Percentiles rank a stretch among this genome's conserved stretches.
These are phyloP conservation scores for Protomyces gravidus DNA, from an alignment of 1,139 yeast species.

Conservation along the genomic window DNA sequence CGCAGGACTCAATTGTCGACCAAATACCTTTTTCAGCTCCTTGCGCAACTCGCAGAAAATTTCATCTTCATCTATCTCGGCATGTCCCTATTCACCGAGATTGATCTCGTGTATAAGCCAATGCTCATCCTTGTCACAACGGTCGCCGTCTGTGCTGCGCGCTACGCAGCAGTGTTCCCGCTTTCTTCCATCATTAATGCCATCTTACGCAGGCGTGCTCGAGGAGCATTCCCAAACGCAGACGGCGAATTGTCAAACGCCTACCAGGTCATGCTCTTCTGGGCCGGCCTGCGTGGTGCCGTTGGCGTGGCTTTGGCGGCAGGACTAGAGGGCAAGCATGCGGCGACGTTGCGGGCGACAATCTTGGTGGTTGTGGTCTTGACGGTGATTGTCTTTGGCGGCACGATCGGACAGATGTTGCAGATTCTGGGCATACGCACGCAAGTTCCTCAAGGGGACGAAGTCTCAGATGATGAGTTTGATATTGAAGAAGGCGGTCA, in stretches of 20 bases:
- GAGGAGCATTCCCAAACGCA: conserved; percentile 31
- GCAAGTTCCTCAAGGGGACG: conserved; percentile 75
- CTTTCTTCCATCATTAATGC: conserved; percentile 78
- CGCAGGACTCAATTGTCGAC: conserved; percentile 95
- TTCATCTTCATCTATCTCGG: conserved; percentile 95
- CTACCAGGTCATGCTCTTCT: conserved; percentile 97
- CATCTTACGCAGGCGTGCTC: conserved; percentile 57
- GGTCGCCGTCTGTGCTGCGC: conserved; percentile 79
- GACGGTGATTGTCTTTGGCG: conserved; percentile 94
- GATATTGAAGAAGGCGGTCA: conserved; percentile 66
- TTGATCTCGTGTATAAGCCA: conserved; percentile 90
- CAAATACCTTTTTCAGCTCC: conserved; percentile 83
- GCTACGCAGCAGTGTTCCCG: conserved; percentile 98
- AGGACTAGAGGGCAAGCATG: conserved; percentile 93
- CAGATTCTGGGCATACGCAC: conserved; percentile 89
- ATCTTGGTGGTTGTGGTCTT: conserved; percentile 93
- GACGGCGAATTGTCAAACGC: conserved; percentile 74
- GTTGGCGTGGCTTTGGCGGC: conserved; percentile 98
- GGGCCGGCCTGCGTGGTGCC: conserved; percentile 99
- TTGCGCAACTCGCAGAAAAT: conserved; percentile 94
- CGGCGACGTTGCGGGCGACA: conserved; percentile 83
- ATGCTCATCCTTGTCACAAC: conserved; percentile 84
- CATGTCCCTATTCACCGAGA: conserved; percentile 89
- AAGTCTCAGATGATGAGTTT: conserved; percentile 77
- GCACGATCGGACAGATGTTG: conserved; percentile 96